Evolutionary conservation across 306 rosid species (phyloP).

Genomic region (Cotoneaster glaucophyllus): DNA sequence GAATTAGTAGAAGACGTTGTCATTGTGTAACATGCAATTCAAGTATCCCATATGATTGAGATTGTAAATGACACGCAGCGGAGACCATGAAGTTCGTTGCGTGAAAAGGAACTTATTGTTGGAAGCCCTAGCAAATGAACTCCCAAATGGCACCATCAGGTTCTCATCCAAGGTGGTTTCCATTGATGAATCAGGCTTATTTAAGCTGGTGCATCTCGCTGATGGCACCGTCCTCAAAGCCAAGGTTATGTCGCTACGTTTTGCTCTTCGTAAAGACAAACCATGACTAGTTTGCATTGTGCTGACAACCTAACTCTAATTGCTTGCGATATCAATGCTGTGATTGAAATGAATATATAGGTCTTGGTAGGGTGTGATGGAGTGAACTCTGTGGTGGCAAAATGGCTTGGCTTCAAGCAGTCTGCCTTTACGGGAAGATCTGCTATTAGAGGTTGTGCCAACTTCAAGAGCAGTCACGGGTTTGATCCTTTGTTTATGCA

Average conservation of each 20-base stretch:
- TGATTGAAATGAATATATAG: conserved; percentile 15
- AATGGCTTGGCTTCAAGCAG: conserved; percentile 19
- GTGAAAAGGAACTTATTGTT: conserved; percentile 33
- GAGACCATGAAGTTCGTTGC: conserved; percentile 33
- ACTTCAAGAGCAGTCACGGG: conserved; percentile 9
- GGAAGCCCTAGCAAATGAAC: conserved; percentile 50
- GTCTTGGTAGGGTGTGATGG: conserved; percentile 35
- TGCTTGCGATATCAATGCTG: background rate
- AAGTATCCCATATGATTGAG: background rate
- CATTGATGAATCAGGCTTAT: conserved; percentile 41
- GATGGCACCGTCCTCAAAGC: conserved; percentile 52
- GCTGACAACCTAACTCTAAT: too few species aligned
- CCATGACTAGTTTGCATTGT: too few species aligned
- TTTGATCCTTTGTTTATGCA: conserved; percentile 8
- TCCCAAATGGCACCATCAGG: conserved; percentile 48
- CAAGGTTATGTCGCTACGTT: conserved; percentile 25
- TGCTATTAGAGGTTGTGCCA: conserved; percentile 9
- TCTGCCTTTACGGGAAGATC: conserved; percentile 20
- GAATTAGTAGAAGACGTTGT: too few species aligned
- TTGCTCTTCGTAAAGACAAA: background rate
- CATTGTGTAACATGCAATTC: background rate
- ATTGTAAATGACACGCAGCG: conserved; percentile 6
- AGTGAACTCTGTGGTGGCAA: conserved; percentile 27
- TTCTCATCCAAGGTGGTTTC: conserved; percentile 54
- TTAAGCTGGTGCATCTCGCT: conserved; percentile 45